Base-by-base conservation (phyloP, 164 flowering plant species). In the Liquidambar formosana region DNA sequence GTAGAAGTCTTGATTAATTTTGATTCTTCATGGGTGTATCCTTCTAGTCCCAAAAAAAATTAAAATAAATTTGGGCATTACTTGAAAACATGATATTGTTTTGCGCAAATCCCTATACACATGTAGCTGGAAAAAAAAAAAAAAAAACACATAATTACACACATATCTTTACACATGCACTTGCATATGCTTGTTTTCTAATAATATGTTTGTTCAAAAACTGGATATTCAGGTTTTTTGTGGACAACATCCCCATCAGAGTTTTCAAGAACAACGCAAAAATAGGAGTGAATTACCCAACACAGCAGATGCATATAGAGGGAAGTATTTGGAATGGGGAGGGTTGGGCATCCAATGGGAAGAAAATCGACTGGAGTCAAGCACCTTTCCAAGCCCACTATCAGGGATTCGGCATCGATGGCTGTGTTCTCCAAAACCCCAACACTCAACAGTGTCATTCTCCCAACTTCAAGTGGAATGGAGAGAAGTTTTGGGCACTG, bases 241-340 rank as follows among this genome's bases (percentile, higher is more conserved):
- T 87, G 57, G 97, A 90, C 63, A 25, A 80, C 10, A 73, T 65
- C 1, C 97, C 96, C 2, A 87, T 92, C 4, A 85, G 94, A 58
- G 89, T 87, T 21, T 85, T 63, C 83, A 82, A 75, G 80, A 92
- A 89, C 86, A 73, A 74, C n/a, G 65, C 19, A 6, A 65, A 66
- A 0, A 70, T 51, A 3, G 95, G 92, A 25, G 89, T 80, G 0
- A 13, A 8, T 5, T 89, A 83, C 72, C 95, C 95, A 58, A 19
- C 74, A 9, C 51, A 78, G 15, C 77, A 92, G 49, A 85, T 89
- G 94, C 73, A 77, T 49, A 33, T 88, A 58, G 62, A 69, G 5
- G 90, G 70, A 47, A 90, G 85, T 77, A 18, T 92, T 49, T 92
- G 96, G 94, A 44, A 89, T 64, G 97, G 90, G 8, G 80, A 78